Conservation (phyloP, 176 grass and related monocot genomes). For the Lolium rigidum region DNA sequence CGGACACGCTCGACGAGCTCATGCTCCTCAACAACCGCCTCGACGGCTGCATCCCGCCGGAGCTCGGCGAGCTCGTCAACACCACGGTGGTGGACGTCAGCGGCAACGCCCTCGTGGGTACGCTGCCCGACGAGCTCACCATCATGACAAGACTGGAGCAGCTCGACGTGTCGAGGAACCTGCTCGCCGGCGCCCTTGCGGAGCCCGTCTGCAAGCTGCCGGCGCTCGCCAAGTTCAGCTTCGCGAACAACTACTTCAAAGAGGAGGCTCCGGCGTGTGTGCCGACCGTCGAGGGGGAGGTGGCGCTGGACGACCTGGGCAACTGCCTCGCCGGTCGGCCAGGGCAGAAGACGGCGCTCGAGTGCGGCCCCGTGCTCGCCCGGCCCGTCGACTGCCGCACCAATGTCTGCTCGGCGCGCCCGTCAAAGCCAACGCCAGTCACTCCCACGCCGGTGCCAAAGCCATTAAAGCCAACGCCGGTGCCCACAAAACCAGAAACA, state of each 20-base stretch:
- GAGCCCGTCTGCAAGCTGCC: slow-evolving; percentile 51
- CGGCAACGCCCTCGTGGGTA: slow-evolving; percentile 50
- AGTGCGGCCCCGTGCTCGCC: slow-evolving; percentile 49
- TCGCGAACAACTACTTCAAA: slow-evolving; percentile 75
- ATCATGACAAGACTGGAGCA: slow-evolving; percentile 53
- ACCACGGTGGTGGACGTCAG: slow-evolving; percentile 58
- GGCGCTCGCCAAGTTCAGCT: slow-evolving; percentile 60
- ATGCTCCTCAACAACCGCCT: slow-evolving; percentile 65
- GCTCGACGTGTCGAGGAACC: slow-evolving; percentile 62
- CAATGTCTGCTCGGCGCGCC: slow-evolving; percentile 39
- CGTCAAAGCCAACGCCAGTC: not conserved
- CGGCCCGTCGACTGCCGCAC: slow-evolving; percentile 54
- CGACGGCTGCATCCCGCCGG: slow-evolving; percentile 63
- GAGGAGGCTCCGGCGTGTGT: slow-evolving; percentile 42
- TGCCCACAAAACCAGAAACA: not conserved
- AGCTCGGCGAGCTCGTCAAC: slow-evolving; percentile 48
- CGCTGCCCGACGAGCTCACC: slow-evolving; percentile 47
- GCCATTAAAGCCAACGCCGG: not conserved
- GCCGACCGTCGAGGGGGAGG: not conserved
- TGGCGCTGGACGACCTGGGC: slow-evolving; percentile 50
- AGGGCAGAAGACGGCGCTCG: slow-evolving; percentile 36
- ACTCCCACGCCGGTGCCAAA: slow-evolving; percentile 12
- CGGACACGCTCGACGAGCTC: slow-evolving; percentile 62
- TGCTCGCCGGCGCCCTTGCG: slow-evolving; percentile 43
- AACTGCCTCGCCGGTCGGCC: slow-evolving; percentile 61